Evolutionary conservation across 108 stramenopile genomes (phyloP).

Genomic region (Cyclotella distinguenda): DNA sequence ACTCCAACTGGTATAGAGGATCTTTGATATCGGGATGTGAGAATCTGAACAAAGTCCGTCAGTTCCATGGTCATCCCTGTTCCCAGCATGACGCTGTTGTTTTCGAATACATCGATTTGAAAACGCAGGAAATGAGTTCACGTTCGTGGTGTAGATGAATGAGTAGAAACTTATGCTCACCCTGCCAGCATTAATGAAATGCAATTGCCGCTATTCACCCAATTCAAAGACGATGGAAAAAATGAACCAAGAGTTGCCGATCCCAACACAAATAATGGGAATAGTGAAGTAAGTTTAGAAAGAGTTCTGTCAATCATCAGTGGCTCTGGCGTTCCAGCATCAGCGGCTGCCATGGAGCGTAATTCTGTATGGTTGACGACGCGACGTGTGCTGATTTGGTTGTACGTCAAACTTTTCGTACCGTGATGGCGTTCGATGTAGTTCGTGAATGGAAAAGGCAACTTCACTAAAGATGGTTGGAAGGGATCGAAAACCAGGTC

Average conservation of each 20-base stretch:
- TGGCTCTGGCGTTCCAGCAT: background rate
- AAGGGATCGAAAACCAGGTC: too few relatives aligned
- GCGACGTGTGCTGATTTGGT: background rate
- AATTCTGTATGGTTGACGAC: background rate
- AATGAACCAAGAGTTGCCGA: conserved; percentile 63
- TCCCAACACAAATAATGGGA: conserved; percentile 83
- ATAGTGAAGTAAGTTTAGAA: conserved; percentile 70
- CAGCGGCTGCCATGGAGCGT: background rate
- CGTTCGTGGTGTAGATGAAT: background rate
- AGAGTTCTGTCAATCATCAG: conserved; percentile 55
- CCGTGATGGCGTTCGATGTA: too few relatives aligned
- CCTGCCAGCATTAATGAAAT: conserved; percentile 74
- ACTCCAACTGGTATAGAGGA: conserved; percentile 84
- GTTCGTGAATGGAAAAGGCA: too few relatives aligned
- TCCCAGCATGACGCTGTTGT: conserved; percentile 65
- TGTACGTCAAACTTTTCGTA: too few relatives aligned
- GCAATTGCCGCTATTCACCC: conserved; percentile 74
- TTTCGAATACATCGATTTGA: background rate
- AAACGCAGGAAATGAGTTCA: background rate
- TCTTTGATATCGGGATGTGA: conserved; percentile 36
- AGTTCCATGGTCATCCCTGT: conserved; percentile 92
- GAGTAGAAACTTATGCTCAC: background rate
- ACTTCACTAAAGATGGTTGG: too few relatives aligned
- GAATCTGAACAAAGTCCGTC: conserved; percentile 79
- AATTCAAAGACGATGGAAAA: conserved; percentile 56